Percentiles rank a stretch among this genome's conserved stretches.
Evolutionary conservation across 371 early-diverging fungal genomes (phyloP).

Genomic region (Circinella umbellata): DNA sequence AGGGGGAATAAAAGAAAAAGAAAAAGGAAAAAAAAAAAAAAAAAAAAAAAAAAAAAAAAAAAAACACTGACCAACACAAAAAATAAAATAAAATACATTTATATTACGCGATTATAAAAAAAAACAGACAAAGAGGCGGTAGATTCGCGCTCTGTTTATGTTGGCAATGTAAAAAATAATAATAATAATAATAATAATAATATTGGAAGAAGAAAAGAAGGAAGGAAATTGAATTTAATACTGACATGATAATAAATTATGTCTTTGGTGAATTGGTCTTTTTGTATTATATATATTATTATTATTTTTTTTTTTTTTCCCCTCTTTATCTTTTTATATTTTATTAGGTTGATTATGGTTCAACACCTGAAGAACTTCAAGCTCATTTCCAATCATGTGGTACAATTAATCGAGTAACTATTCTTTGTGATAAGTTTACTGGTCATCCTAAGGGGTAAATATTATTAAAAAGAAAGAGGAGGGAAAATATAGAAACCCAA

Average conservation of each 20-base stretch:
- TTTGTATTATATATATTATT: neutral
- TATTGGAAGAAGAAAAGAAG: neutral
- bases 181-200: neutral
- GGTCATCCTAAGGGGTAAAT: conserved; percentile 94
- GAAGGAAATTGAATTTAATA: neutral
- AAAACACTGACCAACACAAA: conserved; percentile 9
- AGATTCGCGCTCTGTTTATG: conserved; percentile 93
- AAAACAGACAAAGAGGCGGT: conserved; percentile 77
- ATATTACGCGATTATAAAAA: neutral
- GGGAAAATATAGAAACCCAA: too few species aligned
- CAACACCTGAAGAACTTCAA: conserved; percentile 97
- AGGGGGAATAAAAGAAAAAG: neutral
- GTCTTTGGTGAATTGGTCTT: too few species aligned
- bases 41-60: conserved; percentile 7
- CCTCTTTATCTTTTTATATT: conserved; percentile 8
- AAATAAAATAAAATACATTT: neutral
- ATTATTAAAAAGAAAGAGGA: too few species aligned
- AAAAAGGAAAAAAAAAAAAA: conserved; percentile 7
- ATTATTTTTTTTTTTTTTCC: conserved; percentile 10
- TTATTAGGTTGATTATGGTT: conserved; percentile 86
- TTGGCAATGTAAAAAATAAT: conserved; percentile 82
- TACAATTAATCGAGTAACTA: conserved; percentile 96
- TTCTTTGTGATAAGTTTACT: conserved; percentile 92
- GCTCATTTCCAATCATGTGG: conserved; percentile 96
- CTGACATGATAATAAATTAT: neutral